Base-by-base conservation (phyloP, 495 filamentous ascomycete genomes). In the Penicillium crystallinum region DNA sequence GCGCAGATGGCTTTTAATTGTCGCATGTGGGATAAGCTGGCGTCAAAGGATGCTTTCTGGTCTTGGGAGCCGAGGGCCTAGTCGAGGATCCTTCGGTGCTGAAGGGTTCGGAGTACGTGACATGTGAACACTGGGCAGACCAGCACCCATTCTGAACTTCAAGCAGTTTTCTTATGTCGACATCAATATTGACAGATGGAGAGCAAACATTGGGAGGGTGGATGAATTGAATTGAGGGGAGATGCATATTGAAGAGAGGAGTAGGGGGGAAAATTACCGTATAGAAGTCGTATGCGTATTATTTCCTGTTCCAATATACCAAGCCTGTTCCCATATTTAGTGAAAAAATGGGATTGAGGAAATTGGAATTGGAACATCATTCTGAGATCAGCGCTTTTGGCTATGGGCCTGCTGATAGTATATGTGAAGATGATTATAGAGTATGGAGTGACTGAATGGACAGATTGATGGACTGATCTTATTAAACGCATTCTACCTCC, bases 1-100 rank as follows among this genome's bases (percentile, higher is more conserved):
- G 27, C 47, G 52, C 57, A 55, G 37, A 41, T 46, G 61, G 61
- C 61, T 10, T 61, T 55, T 27, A 14, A 30, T 52, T 41, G 52
- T 56, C 27, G 59, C 56, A 50, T 62, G 45, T 33, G 59, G 59
- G 15, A 36, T 17, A 27, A 11, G 31, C 30, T 46, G 52, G 48
- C 51, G 51, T 52, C 52, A 53, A 34, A 23, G 29, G 45, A 48
- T 29, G 46, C 36, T 22, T 49, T 18, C 9, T 49, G 29, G 44
- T 35, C 19, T 25, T 15, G 30, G 30, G 34, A 36, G n/a, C 34
- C 39, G 42, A 18, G 14, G 11, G 49, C 19, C 19, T 36, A 5
- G 27, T 41, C 23, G n/a, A 33, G 27, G 18, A 30, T 17, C 2
- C 31, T 47, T 36, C 8, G 14, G 34, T 41, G 14, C 17, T 15